Conservation (phyloP, 2,329 filamentous ascomycete genomes). For the Myriosclerotinia duriaeana region DNA sequence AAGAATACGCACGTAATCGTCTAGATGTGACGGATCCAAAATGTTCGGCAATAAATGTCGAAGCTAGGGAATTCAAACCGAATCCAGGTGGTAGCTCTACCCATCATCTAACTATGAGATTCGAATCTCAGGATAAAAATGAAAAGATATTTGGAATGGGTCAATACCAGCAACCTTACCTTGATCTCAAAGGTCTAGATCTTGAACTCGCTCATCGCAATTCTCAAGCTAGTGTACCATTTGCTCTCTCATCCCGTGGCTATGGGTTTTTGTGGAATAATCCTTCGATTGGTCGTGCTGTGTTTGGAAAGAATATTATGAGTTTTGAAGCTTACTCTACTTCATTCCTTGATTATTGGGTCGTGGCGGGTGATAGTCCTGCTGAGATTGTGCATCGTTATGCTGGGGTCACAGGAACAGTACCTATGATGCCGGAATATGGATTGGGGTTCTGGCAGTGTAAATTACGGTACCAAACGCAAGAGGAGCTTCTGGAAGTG, state of each 20-base stretch:
- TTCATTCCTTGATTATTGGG: slow-evolving; percentile 61
- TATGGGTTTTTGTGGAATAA: slow-evolving; percentile 69
- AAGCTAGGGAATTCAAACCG: slow-evolving; percentile 52
- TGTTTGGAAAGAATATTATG: slow-evolving; percentile 61
- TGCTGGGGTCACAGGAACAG: slow-evolving; percentile 55
- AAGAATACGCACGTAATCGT: slow-evolving; percentile 53
- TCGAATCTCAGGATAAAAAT: slow-evolving; percentile 54
- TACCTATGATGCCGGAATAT: slow-evolving; percentile 68
- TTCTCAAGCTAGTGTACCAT: slow-evolving; percentile 64
- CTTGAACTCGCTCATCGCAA: slow-evolving; percentile 66
- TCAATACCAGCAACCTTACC: slow-evolving; percentile 63
- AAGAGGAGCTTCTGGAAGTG: slow-evolving; percentile 60
- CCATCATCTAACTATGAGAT: slow-evolving; percentile 57
- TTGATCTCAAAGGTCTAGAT: slow-evolving; percentile 63
- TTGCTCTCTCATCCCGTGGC: slow-evolving; percentile 57
- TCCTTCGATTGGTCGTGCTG: slow-evolving; percentile 58
- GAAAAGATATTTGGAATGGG: slow-evolving; percentile 70
- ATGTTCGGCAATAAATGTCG: slow-evolving; percentile 51
- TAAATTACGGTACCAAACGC: slow-evolving; percentile 64
- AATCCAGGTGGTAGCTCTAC: slow-evolving; percentile 45
- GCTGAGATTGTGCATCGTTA: slow-evolving; percentile 58
- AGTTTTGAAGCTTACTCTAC: slow-evolving; percentile 62
- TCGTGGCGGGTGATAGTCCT: slow-evolving; percentile 58
- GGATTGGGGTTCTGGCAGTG: slow-evolving; percentile 69
- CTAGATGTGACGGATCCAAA: slow-evolving; percentile 50